Evolutionary conservation across 257 asterid genomes (phyloP), one percentile per base, ranked within the genome.

Genomic region (Primulina tabacum): DNA sequence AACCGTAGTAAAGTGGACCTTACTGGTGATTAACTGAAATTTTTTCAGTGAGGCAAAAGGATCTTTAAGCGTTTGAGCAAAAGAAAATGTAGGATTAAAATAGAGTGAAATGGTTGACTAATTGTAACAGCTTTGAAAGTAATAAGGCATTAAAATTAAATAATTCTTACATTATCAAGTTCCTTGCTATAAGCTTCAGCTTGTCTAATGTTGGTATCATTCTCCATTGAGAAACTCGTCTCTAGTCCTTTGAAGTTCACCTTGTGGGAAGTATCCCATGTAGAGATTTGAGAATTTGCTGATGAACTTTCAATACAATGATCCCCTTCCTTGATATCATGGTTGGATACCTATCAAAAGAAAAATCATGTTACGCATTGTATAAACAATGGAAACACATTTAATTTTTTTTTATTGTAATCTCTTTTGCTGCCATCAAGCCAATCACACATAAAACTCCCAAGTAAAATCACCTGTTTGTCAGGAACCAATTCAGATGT

Each of bases 151-250:
- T 37, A 62, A 62, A 60, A 38, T 43, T 26, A 33, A 67, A 73
- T 53, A 24, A 33, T 70, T 62, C 91, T 87, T 83, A 90, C 99
- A 69, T 87, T 78, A 29, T 83, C 96, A 62, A 90, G 96, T 68
- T 84, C 95, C 82, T 89, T 87, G 71, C 80, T 58, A 73, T 79
- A 86, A 73, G 85, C 87, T 73, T 89, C 90, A 30, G 96, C 99
- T 75, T 75, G 82, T 73, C 86, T 80, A 65, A 90, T 78, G 80
- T 82, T 81, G 79, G 78, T 75, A 69, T 83, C 82, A 76, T 81
- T 78, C 64, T 78, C 83, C 57, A 79, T 33, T 10, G 71, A 75
- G 76, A 74, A 79, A 56, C 89, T 69, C 64, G 76, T 74, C 68
- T 80, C 91, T 60, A 80, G 69, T 77, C 75, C 86, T 59, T 64